Conservation (phyloP, 768 basidiomycete species). For the Lactarius indigo region DNA sequence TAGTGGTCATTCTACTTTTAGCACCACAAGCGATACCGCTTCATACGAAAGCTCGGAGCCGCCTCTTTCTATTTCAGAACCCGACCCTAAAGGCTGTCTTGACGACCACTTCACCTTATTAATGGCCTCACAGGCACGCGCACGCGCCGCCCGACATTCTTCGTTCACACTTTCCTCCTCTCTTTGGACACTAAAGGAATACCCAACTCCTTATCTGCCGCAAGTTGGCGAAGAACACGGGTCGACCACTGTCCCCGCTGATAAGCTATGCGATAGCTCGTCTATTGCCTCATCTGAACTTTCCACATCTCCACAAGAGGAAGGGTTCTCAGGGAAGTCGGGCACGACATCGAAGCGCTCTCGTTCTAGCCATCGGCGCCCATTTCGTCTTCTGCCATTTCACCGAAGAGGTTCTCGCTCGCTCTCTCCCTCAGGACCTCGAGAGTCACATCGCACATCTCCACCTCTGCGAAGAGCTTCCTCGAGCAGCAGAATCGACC, state of each 20-base stretch:
- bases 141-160: constrained; percentile 9
- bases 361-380: background rate
- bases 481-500: background rate
- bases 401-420: background rate
- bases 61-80: background rate
- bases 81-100: background rate
- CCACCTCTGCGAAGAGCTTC: background rate
- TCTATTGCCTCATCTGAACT: background rate
- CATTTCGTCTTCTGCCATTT: background rate
- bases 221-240: constrained; percentile 4
- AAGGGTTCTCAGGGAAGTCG: background rate
- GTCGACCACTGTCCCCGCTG: background rate
- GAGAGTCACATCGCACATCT: background rate
- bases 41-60: background rate
- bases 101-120: background rate
- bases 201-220: constrained; percentile 3
- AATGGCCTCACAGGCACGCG: constrained; percentile 13
- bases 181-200: constrained; percentile 14
- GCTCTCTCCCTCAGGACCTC: background rate
- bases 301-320: background rate
- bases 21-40: constrained; percentile 1
- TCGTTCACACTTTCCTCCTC: constrained; percentile 1
- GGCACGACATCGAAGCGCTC: background rate
- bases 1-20: background rate
- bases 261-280: background rate